Base-by-base conservation (phyloP, 1,284 basidiomycete species). In the Moniliophthora roreri region DNA sequence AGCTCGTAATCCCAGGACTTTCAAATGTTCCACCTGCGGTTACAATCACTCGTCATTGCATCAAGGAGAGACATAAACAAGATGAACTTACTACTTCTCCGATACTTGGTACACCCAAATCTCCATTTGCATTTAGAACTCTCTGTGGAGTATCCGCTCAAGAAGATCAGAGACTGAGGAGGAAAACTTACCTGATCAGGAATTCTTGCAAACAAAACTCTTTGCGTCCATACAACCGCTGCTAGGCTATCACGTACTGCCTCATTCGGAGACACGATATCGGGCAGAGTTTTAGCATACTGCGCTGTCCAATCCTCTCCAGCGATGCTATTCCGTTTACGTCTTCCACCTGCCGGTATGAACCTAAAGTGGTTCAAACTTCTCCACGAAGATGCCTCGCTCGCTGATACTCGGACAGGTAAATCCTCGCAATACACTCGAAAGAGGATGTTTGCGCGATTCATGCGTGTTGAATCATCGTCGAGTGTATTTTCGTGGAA, bases 161-260 rank as follows among this genome's bases (percentile, higher is more conserved):
- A 46, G 15, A 16, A 24, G 4, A 46, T 5, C 20, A 15, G 21
- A 32, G 9, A 6, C 11, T n/a, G 41, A 9, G 10, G 1, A 23
- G 21, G 13, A 28, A 28, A 3, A 44, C 44, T 3, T 15, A 28
- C 21, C 44, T 15, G 21, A 15, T 63, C 50, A 6, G 75, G 74
- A 20, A 65, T 61, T 1, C 42, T 44, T 11, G 46, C 48, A 44
- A 74, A 70, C 15, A 63, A 51, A 2, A 65, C 74, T 36, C 74
- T 62, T 51, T 79, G 77, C 4, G 73, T 73, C 78, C 78, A 80
- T 1, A 72, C 72, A 11, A 79, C 63, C 1, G 66, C 45, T 56
- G 71, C 71, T 41, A 65, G 70, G 28, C 71, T 64, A 20, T 60
- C 37, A 28, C 64, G 66, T 5, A 79, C 63, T 9, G 78, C 54